Base-by-base conservation (phyloP, 192 early-diverging fungal genomes). In the Backusella morwellensis region DNA sequence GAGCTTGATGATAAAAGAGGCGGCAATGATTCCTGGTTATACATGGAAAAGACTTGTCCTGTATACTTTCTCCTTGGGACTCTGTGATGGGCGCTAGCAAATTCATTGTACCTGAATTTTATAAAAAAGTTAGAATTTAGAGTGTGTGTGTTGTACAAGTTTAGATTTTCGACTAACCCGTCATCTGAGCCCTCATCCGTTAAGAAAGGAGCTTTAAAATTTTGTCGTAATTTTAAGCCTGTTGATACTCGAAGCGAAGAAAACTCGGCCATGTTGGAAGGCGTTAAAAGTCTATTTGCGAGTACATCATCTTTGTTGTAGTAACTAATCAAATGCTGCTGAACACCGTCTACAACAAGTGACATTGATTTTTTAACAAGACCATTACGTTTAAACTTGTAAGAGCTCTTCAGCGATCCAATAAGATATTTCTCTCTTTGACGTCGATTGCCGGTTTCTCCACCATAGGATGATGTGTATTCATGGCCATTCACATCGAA, bases 341-440 rank as follows among this genome's bases (percentile, higher is more conserved):
- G 83, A 35, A 89, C 85, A 29, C 88, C 88, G 52, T 88, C 84
- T 50, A 93, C 88, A 11, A 88, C 75, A 63, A 94, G 83, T 6
- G 93, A 94, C 83, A 94, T 92, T 35, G 92, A 92, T 76, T 93
- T 92, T 70, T 94, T 94, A n/a, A 93, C 85, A 35, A 94, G 80
- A 2, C 93, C 93, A 71, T 86, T 84, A 35, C 78, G 77, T 68
- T 92, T 91, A 36, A 87, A 90, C 21, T 81, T 75, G 70, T 88
- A 90, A 50, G 85, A 85, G 70, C 84, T 88, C 19, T 85, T 86
- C 21, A 88, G 75, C 12, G 85, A 85, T 15, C 86, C 87, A 72
- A 87, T 84, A 1, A 89, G 54, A 38, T 88, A 83, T 14, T 88
- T 82, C 69, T 89, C 86, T 73, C 73, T 82, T 84, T 70, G 87